These are phyloP conservation scores for Breviolum minutum DNA, from an alignment of 73 alveolate species.

Conservation along the genomic window DNA sequence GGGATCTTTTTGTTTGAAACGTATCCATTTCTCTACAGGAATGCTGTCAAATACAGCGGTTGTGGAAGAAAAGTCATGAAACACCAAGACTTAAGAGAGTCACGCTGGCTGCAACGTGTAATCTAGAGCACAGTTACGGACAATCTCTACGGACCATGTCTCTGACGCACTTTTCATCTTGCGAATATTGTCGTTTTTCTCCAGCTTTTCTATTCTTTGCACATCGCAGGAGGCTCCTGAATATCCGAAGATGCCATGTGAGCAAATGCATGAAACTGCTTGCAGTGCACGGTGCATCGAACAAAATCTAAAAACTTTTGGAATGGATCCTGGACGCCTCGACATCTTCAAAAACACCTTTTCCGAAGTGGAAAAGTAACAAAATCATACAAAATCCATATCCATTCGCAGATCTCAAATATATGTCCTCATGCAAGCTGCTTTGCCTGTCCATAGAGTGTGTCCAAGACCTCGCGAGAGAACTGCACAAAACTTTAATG, in stretches of 20 bases:
- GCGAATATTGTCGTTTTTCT: slow-evolving; percentile 38
- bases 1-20: too few species aligned
- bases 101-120: too few species aligned
- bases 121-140: neutral
- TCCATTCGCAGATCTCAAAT: too few species aligned
- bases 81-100: too few species aligned
- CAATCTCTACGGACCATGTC: neutral
- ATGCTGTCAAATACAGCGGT: neutral
- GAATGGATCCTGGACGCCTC: neutral
- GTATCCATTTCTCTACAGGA: too few species aligned
- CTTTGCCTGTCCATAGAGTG: slow-evolving; percentile 91
- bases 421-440: slow-evolving; percentile 76
- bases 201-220: slow-evolving; percentile 1
- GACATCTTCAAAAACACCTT: neutral
- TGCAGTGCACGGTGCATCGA: neutral
- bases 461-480: slow-evolving; percentile 73
- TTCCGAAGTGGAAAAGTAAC: too few species aligned
- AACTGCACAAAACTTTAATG: neutral
- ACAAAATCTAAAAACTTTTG: neutral
- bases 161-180: neutral
- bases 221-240: slow-evolving; percentile 43
- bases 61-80: too few species aligned
- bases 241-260: too few species aligned
- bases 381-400: too few species aligned
- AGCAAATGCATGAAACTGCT: neutral